phyloP scores from a whole-genome alignment of 257 asterid genomes.

The Ilex asprella region DNA sequence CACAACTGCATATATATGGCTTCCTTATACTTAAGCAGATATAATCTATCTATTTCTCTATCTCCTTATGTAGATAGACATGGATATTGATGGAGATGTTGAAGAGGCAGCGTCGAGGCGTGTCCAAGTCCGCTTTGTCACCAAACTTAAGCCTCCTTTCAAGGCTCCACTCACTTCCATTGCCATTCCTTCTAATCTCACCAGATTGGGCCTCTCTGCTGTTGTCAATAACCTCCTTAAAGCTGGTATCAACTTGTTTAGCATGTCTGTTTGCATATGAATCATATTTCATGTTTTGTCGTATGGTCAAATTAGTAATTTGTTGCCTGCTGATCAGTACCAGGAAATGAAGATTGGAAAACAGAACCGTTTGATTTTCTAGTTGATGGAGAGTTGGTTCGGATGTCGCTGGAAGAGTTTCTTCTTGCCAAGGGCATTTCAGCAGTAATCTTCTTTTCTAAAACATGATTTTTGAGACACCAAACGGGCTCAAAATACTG shows the following conservation, averaged over 20 bases:
- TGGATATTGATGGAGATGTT: not conserved
- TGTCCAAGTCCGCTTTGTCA: not conserved
- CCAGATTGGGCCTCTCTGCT: not conserved
- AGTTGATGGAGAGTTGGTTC: conserved; percentile 79
- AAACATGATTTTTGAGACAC: too few relatives aligned
- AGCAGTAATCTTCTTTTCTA: conserved; percentile 46
- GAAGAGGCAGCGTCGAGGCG: not conserved
- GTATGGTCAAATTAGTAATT: too few relatives aligned
- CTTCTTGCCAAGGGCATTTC: conserved; percentile 89
- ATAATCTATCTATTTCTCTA: too few relatives aligned
- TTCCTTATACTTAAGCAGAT: too few relatives aligned
- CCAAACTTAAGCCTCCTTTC: not conserved
- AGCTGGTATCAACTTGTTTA: not conserved
- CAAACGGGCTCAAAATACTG: too few relatives aligned
- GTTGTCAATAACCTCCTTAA: not conserved
- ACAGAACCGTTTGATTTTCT: conserved; percentile 86
- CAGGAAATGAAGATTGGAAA: conserved; percentile 61
- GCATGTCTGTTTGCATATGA: too few relatives aligned
- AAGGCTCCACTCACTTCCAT: not conserved
- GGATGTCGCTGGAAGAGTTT: conserved; percentile 87
- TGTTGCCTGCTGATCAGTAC: conserved; percentile 1
- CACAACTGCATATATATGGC: too few relatives aligned
- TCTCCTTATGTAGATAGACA: not conserved
- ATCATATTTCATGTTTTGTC: too few relatives aligned
- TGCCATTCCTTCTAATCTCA: conserved; percentile 2